Base-by-base conservation (phyloP, 2,329 filamentous ascomycete genomes). In the Colletotrichum tropicale region DNA sequence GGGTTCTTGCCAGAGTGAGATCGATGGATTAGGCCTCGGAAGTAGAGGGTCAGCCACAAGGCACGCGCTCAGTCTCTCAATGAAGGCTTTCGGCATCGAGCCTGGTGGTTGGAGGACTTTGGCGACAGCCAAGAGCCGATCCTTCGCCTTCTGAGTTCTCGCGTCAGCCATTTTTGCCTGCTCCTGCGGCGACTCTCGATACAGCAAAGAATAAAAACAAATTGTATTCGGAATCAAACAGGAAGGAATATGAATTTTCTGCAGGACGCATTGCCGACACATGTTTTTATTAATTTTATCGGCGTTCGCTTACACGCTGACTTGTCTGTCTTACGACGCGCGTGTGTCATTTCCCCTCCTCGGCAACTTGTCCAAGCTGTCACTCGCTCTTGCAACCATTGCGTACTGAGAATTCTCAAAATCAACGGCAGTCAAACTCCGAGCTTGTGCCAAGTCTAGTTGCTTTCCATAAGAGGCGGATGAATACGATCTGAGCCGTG, bases 271-370 rank as follows among this genome's bases (percentile, higher is more conserved):
- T 48, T 48, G 43, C 0, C 18, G 6, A 48, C 18, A 2, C 18
- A 48, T 7, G 9, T 48, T 48, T 48, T 48, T 0, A 21, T n/a
- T 21, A 3, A 13, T 48, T 21, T 48, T 0, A 48, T 48, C 18
- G 18, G 43, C 9, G 43, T 21, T 21, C 18, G 43, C 18, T 9
- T 12, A 0, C 43, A 48, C 43, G 43, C 18, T n/a, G 43, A 48
- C 18, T n/a, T n/a, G 16, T 1, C 8, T 43, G 43, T 21, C 10
- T 21, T n/a, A 0, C 43, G 43, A 48, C 43, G 0, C 0, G n/a
- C 43, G 18, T 13, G 1, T 48, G 9, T 0, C 18, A 48, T 48
- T 48, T 21, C 43, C 43, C 18, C 38, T 48, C 38, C 18, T 13
- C 18, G 18, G 10, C 18, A 48, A n/a, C 9, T 12, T 48, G 18